Evolutionary conservation across 2,329 filamentous ascomycete genomes (phyloP), one percentile per base, ranked within the genome.

Genomic region (Neopestalotiopsis clavispora): DNA sequence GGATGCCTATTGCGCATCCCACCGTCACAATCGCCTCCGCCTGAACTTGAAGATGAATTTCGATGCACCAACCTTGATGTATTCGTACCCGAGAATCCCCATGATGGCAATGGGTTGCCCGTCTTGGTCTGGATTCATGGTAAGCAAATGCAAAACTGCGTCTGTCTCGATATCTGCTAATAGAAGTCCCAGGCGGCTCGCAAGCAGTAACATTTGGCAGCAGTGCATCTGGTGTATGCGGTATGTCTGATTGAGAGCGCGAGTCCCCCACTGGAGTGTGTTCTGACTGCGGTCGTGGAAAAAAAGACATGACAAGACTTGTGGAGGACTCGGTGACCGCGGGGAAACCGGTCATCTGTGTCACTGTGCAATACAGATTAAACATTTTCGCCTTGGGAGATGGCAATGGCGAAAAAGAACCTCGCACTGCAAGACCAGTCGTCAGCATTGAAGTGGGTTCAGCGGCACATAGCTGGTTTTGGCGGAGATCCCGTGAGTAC

Each of bases 361-460:
- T 85, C 1, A 78, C 78, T 28, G 78, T 84, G 64, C 82, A 84
- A 65, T 67, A 67, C 38, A 23, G 65, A 17, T 34, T 67, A n/a
- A 67, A 59, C 28, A 42, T 67, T 1, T 67, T 67, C 28, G 65
- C 52, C 14, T 32, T 67, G 23, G 52, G 52, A 12, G 56, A 67
- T 45, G 38, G 32, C 23, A 45, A 52, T 6, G 30, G 30, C 82
- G 72, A 71, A 64, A 64, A 85, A 82, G 4, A 71, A 84, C 77
- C 69, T 81, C 79, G 71, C 79, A 75, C 65, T 78, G 71, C 69
- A 83, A 74, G 72, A 84, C 80, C 87, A 89, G 73, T 80, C 85
- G 13, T 78, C 87, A 23, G 86, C 86, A 32, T 77, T 90, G 6
- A 79, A 88, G 71, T 91, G 88, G 88, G 81, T 90, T 4, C 82